A percentile compares a stretch with the other conserved stretches of the same genome.
Evolutionary conservation across 306 rosid genomes (phyloP).

Genomic region (Trichosanthes truncata): DNA sequence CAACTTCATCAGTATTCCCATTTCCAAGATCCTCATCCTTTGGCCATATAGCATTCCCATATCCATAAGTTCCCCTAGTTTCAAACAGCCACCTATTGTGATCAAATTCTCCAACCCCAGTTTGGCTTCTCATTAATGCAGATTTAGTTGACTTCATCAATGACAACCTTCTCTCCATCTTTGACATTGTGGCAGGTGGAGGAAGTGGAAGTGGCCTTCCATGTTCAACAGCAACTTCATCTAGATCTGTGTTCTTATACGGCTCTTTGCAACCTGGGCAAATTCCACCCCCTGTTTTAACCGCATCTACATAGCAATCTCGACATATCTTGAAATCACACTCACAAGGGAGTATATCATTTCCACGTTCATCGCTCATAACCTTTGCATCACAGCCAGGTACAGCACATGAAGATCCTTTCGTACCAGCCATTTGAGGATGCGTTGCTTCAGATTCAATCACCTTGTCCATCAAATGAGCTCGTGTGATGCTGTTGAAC

Average conservation of each 20-base stretch:
- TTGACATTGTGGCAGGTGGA: constrained; percentile 59
- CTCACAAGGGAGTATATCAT: constrained; percentile 92
- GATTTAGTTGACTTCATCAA: constrained; percentile 89
- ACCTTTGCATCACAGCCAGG: constrained; percentile 94
- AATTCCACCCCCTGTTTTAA: constrained; percentile 64
- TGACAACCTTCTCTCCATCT: constrained; percentile 80
- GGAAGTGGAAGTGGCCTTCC: constrained; percentile 68
- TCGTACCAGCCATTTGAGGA: constrained; percentile 96
- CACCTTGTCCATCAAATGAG: constrained; percentile 95
- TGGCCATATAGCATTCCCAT: constrained; percentile 97
- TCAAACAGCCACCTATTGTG: constrained; percentile 92
- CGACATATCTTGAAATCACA: constrained; percentile 93
- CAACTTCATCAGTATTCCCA: constrained; percentile 49
- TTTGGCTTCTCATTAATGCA: constrained; percentile 71
- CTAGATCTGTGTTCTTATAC: constrained; percentile 72
- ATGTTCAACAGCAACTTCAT: constrained; percentile 57
- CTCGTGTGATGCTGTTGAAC: constrained; percentile 72
- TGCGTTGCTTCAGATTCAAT: constrained; percentile 78
- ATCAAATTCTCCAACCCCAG: constrained; percentile 70
- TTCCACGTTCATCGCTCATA: constrained; percentile 81
- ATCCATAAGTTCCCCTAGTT: constrained; percentile 91
- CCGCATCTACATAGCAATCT: constrained; percentile 84
- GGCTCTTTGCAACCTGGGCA: constrained; percentile 90
- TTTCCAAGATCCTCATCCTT: constrained; percentile 65
- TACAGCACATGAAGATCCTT: constrained; percentile 76